Evolutionary conservation across 2,329 filamentous ascomycete species (phyloP), one percentile per base, ranked within the genome.

Genomic region (Fusarium devonianum): DNA sequence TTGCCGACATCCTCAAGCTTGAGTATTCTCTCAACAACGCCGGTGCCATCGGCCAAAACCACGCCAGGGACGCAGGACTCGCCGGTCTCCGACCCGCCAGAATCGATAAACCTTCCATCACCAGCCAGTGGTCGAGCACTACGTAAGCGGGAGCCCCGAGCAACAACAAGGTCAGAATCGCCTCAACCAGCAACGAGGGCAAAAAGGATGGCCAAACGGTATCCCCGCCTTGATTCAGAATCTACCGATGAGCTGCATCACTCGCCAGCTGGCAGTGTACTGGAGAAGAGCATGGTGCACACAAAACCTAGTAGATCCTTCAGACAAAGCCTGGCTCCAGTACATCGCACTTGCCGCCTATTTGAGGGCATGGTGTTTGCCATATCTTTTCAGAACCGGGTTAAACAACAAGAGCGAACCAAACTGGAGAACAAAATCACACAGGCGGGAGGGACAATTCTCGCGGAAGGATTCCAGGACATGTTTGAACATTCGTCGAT

Each of bases 351-450:
- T 3, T 54, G 64, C 7, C 54, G 64, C 3, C 35, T 95, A 0
- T 96, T 97, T 64, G 73, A 81, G 1, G 85, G 86, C 30, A 96
- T 97, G 92, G 85, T 84, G 0, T 97, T 97, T 71, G 92, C 92
- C 0, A 81, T 96, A 9, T 93, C 91, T 0, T 90, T 91, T 54
- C 78, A 79, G 60, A 73, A 71, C 19, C 73, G 75, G 29, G 30
- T 72, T 69, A 71, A 72, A 22, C 65, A 69, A 64, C 62, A 69
- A 36, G 60, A 83, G 57, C 66, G 75, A 36, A 69, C 66, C 16
- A 71, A 69, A 19, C 60, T 94, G 3, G 82, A 82, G 23, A 77
- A 76, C 2, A 75, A 83, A 37, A 92, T 97, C 44, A 72, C 77
- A 2, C 78, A 82, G 5, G 85, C 90, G 38, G 93, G 92, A 3